Conservation (phyloP, 768 basidiomycete genomes). For the Tulasnella sp. region DNA sequence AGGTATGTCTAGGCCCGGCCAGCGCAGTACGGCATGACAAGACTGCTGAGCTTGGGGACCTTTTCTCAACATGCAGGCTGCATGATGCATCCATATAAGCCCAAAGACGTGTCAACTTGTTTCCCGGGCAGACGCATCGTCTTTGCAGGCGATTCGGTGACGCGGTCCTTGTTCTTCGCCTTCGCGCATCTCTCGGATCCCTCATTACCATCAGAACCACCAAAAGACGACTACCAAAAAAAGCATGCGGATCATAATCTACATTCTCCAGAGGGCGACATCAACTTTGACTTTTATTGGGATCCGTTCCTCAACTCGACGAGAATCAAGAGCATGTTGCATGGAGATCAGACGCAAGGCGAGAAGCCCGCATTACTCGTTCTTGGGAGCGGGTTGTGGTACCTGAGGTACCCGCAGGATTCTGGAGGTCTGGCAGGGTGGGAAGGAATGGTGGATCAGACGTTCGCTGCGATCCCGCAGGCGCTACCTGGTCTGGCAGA, state of each 20-base stretch:
- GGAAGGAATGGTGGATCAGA: conserved; percentile 62
- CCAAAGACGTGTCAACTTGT: conserved; percentile 48
- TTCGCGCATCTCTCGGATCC: conserved; percentile 55
- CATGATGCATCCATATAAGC: conserved; percentile 61
- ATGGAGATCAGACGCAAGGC: conserved; percentile 21
- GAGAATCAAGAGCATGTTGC: conserved; percentile 42
- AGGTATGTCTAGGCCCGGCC: conserved; percentile 39
- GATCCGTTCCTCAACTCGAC: conserved; percentile 81
- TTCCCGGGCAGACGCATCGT: conserved; percentile 52
- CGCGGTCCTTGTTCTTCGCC: conserved; percentile 71
- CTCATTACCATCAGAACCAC: conserved; percentile 44
- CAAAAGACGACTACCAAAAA: conserved; percentile 40
- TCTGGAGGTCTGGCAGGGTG: conserved; percentile 73
- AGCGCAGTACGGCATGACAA: conserved; percentile 17
- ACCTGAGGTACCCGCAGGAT: conserved; percentile 61
- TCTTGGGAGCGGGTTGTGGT: conserved; percentile 84
- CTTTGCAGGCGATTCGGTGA: conserved; percentile 82
- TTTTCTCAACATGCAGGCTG: conserved; percentile 46
- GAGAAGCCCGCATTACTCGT: conserved; percentile 56
- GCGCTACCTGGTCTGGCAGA: conserved; percentile 49
- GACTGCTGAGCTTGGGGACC: conserved; percentile 8
- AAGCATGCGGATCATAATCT: conserved; percentile 64
- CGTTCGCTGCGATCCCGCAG: conserved; percentile 45
- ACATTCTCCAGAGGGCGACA: conserved; percentile 39
- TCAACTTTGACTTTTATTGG: conserved; percentile 58